These are phyloP conservation scores for Ramularia endophylla DNA, from an alignment of 2,329 filamentous ascomycete species.

Conservation along the genomic window DNA sequence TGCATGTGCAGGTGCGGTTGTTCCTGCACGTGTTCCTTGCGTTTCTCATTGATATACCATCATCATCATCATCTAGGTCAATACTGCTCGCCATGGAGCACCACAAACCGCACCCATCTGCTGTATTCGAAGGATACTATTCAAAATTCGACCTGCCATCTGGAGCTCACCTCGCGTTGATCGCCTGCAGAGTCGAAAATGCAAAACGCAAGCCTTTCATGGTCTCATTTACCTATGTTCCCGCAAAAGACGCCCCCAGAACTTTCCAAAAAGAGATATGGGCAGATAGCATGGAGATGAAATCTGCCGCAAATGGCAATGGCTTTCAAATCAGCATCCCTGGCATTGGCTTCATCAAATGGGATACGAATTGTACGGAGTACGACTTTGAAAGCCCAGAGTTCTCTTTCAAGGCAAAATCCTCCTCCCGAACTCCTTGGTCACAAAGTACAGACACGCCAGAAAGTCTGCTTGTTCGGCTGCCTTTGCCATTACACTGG, in stretches of 20 bases:
- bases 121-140: slow-evolving; percentile 47
- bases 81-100: slow-evolving; percentile 34
- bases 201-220: slow-evolving; percentile 37
- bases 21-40: too few species aligned
- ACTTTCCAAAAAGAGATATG: slow-evolving; percentile 39
- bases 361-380: slow-evolving; percentile 33
- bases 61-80: too few species aligned
- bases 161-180: slow-evolving; percentile 41
- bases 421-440: slow-evolving; percentile 37
- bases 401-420: slow-evolving; percentile 38
- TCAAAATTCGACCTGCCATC: slow-evolving; percentile 45
- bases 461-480: slow-evolving; percentile 40
- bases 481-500: slow-evolving; percentile 48
- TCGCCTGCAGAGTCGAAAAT: slow-evolving; percentile 43
- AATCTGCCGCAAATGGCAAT: slow-evolving; percentile 21
- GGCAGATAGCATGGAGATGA: slow-evolving; percentile 35
- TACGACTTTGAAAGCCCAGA: slow-evolving; percentile 31
- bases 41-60: too few species aligned
- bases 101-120: slow-evolving; percentile 34
- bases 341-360: slow-evolving; percentile 36
- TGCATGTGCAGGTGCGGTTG: too few species aligned
- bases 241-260: slow-evolving; percentile 22
- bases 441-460: slow-evolving; percentile 35
- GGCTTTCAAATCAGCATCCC: slow-evolving; percentile 39
- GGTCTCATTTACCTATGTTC: slow-evolving; percentile 47